Evolutionary conservation across 768 basidiomycete species (phyloP).

Genomic region (Leccinum aurantiacum): DNA sequence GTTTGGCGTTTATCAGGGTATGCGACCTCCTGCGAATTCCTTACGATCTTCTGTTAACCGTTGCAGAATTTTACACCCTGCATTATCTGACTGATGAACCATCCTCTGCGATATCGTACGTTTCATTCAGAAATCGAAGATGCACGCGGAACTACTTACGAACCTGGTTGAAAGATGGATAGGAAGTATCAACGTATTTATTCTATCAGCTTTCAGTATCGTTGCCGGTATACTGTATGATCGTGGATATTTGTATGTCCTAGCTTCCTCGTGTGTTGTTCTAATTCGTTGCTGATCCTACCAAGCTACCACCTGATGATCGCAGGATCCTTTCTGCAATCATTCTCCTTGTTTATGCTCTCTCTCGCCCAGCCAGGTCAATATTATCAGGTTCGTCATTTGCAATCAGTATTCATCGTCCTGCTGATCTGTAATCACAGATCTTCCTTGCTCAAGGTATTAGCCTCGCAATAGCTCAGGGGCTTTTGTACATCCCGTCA

Average conservation of each 20-base stretch:
- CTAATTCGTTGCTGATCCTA: not conserved
- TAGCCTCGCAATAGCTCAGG: conserved; percentile 43
- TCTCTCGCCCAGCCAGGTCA: conserved; percentile 8
- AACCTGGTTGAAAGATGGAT: conserved; percentile 3
- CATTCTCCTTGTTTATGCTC: not conserved
- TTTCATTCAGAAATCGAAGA: not conserved
- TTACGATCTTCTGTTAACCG: conserved; percentile 1
- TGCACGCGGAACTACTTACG: not conserved
- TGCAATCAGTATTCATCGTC: not conserved
- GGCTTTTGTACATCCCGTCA: conserved; percentile 46
- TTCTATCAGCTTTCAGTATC: conserved; percentile 38
- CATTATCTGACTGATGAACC: conserved; percentile 23
- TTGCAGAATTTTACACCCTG: not conserved
- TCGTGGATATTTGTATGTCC: conserved; percentile 46
- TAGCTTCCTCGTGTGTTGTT: not conserved
- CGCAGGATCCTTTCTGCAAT: not conserved
- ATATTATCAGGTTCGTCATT: conserved; percentile 40
- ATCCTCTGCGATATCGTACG: conserved; percentile 37
- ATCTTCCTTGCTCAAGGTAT: conserved; percentile 51
- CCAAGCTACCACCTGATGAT: conserved; percentile 37
- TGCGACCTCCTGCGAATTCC: not conserved
- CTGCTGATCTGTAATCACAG: conserved; percentile 19
- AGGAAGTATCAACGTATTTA: conserved; percentile 37
- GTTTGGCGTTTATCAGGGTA: conserved; percentile 45
- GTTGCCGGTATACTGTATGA: conserved; percentile 47